phyloP scores from a whole-genome alignment of 108 stramenopile genomes.

The Fragilaria radians region DNA sequence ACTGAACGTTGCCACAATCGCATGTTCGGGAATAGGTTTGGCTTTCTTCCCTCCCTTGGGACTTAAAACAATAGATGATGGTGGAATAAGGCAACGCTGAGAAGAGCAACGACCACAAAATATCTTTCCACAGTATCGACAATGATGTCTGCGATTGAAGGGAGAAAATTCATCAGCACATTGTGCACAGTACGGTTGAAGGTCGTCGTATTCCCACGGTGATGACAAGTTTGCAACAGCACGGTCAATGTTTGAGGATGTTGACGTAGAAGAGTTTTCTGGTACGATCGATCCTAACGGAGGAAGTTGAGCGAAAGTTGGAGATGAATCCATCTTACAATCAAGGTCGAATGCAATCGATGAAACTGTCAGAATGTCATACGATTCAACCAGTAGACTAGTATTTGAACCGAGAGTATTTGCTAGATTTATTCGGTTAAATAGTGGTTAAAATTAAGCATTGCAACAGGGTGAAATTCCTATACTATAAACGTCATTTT shows the following conservation, averaged over 20 bases:
- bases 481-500: too few relatives aligned
- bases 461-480: too few relatives aligned
- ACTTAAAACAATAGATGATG: constrained; percentile 55
- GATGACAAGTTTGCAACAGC: constrained; percentile 45
- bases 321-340: too few relatives aligned
- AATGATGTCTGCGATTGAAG: constrained; percentile 80
- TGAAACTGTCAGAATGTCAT: too few relatives aligned
- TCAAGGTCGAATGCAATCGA: too few relatives aligned
- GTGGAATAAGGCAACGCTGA: constrained; percentile 61
- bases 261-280: not conserved
- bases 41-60: constrained; percentile 34
- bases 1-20: constrained; percentile 16
- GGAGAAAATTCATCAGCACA: constrained; percentile 55
- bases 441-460: too few relatives aligned
- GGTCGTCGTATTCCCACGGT: constrained; percentile 62
- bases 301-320: too few relatives aligned
- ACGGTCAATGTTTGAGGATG: not conserved
- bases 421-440: too few relatives aligned
- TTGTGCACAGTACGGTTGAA: constrained; percentile 28
- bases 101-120: constrained; percentile 68
- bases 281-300: constrained; percentile 1
- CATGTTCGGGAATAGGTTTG: constrained; percentile 11
- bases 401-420: too few relatives aligned
- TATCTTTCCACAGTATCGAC: constrained; percentile 78
- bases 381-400: too few relatives aligned